Conservation (phyloP, 78 protist species). For the Chrysochromulina tobinii region DNA sequence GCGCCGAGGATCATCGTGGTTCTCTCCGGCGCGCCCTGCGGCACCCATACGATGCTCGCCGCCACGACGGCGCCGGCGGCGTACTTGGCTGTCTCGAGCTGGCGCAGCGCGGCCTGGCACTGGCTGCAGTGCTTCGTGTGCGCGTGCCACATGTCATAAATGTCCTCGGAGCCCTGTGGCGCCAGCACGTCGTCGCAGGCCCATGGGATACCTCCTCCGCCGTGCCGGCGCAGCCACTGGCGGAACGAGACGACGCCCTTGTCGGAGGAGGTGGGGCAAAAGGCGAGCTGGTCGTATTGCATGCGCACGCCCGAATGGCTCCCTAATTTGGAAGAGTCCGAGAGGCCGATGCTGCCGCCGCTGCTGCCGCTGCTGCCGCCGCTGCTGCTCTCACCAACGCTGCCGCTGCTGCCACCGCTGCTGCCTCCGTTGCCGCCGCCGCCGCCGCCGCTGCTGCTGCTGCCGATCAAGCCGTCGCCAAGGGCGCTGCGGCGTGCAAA, state of each 20-base stretch:
- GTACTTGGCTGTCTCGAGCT: neutral
- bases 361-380: neutral
- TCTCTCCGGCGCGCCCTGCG: neutral
- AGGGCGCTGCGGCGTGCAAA: neutral
- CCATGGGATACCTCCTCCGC: slow-evolving; percentile 34
- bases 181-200: neutral
- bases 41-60: neutral
- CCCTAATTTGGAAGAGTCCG: neutral
- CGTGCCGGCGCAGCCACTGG: neutral
- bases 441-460: neutral
- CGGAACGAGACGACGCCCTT: slow-evolving; percentile 15
- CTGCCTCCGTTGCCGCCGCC: neutral
- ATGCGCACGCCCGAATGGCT: neutral
- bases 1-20: neutral
- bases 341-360: neutral
- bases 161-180: neutral
- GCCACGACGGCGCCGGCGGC: neutral
- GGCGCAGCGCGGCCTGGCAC: neutral
- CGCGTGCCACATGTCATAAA: slow-evolving; percentile 20
- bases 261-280: neutral
- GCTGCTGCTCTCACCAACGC: neutral
- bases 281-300: neutral
- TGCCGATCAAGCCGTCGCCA: neutral
- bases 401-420: neutral
- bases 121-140: slow-evolving; percentile 3